Base-by-base conservation (phyloP, 345 rosid genomes). In the Salix brachista region DNA sequence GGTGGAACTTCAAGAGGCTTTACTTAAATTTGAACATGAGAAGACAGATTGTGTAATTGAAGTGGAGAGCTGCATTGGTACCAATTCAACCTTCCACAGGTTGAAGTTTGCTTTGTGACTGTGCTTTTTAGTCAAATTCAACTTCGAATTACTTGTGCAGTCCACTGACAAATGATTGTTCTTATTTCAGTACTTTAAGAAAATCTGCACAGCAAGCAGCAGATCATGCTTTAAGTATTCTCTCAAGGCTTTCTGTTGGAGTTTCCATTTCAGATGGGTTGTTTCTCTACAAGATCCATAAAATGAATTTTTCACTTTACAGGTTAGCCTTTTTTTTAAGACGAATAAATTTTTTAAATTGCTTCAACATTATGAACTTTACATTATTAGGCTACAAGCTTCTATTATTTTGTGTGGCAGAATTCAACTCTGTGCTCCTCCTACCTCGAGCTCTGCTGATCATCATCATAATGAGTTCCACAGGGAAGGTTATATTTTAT, bases 71-170 rank as follows among this genome's bases (percentile, higher is more conserved):
- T 68, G 87, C 87, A 94, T 92, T 36, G 80, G 79, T 75, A 78
- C 87, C 74, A 94, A 94, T 83, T 87, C 95, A 54, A 58, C 80
- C 66, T 86, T 89, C 83, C 98, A 94, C 84, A 90, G 98, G 98
- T 92, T 80, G 46, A 39, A 46, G 48, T 71, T 78, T 69, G 65
- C 71, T 82, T 80, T 34, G 32, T 75, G 21, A 60, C 50, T 9
- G 34, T 9, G 70, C 21, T 67, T 44, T 21, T 10, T 39, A 74
- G 54, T 28, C 19, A 6, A 37, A 10, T 68, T 74, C 74, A 41
- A 70, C 28, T 65, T 37, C 62, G 26, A 52, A 52, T 80, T 73
- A 8, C 58, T 26, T 9, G 66, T 78, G 68, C 75, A 12, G 42
- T 83, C 70, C 89, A 61, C 78, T 90, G 75, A 91, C 78, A 69